Conservation (phyloP, 1,139 yeast species). For the Yamadazyma sp. region DNA sequence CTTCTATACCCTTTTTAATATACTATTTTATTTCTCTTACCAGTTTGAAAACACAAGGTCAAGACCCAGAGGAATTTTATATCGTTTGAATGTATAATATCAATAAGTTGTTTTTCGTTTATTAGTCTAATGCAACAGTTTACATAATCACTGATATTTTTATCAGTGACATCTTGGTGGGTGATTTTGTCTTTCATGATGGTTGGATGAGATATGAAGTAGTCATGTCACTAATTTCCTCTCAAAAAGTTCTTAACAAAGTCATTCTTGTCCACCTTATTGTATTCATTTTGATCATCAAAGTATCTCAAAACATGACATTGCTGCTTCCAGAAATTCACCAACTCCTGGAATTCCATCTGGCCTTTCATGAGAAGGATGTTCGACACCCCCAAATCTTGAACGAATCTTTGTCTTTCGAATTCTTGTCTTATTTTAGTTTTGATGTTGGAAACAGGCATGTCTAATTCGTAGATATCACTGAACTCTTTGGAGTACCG, state of each 20-base stretch:
- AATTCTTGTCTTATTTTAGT: slow-evolving; percentile 88
- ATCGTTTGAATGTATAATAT: slow-evolving; percentile 5
- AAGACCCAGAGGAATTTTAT: neutral
- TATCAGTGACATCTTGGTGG: neutral
- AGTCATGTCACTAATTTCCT: slow-evolving; percentile 35
- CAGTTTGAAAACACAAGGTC: neutral
- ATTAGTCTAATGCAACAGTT: slow-evolving; percentile 2
- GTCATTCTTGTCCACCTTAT: slow-evolving; percentile 47
- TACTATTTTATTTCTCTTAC: slow-evolving; percentile 3
- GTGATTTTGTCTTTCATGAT: too few relatives aligned
- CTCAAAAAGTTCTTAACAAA: slow-evolving; percentile 75
- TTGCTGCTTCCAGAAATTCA: slow-evolving; percentile 90
- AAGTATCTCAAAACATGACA: slow-evolving; percentile 84
- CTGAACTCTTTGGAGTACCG: slow-evolving; percentile 64
- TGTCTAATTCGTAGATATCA: slow-evolving; percentile 74
- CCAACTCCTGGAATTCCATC: slow-evolving; percentile 87
- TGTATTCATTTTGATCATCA: slow-evolving; percentile 60
- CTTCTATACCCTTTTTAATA: slow-evolving; percentile 5
- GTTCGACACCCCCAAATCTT: slow-evolving; percentile 64
- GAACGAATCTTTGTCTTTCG: slow-evolving; percentile 76
- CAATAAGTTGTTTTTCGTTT: neutral
- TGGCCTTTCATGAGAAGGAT: slow-evolving; percentile 78
- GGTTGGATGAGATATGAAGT: neutral
- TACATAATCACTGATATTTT: neutral
- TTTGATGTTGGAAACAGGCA: slow-evolving; percentile 79